These are phyloP conservation scores for Phytophthora cryptogea DNA, from an alignment of 352 stramenopile species.

Conservation along the genomic window DNA sequence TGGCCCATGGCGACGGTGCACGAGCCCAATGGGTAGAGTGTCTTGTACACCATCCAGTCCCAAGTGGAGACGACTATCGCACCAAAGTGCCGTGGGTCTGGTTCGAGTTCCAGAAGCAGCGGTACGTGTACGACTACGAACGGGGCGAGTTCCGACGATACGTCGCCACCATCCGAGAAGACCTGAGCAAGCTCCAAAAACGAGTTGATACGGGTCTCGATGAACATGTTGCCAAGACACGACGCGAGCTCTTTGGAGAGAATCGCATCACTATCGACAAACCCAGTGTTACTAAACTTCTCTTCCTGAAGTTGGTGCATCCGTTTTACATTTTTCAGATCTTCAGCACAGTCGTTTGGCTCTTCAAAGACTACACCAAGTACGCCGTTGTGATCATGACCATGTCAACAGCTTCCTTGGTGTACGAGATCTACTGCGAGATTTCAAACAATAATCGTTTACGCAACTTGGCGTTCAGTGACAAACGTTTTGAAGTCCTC, in stretches of 20 bases:
- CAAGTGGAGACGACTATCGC: conserved; percentile 13
- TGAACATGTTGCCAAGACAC: conserved; percentile 13
- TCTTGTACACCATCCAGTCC: conserved; percentile 32
- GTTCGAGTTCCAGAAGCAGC: conserved; percentile 77
- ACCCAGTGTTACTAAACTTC: conserved; percentile 35
- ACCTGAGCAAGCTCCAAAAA: conserved; percentile 27
- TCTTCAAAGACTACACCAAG: conserved; percentile 43
- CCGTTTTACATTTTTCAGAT: conserved; percentile 72
- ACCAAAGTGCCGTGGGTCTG: conserved; percentile 42
- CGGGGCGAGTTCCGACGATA: conserved; percentile 13
- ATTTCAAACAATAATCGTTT: conserved; percentile 50
- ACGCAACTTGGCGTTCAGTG: conserved; percentile 42
- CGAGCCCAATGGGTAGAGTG: conserved; percentile 50
- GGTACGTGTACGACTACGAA: conserved; percentile 63
- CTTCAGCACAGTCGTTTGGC: conserved; percentile 57
- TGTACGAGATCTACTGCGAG: conserved; percentile 57
- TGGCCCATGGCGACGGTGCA: conserved; percentile 44
- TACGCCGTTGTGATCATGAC: conserved; percentile 53
- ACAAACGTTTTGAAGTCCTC: conserved; percentile 40
- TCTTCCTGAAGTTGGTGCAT: conserved; percentile 62
- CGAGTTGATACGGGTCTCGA: conserved; percentile 36
- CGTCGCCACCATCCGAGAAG: background rate
- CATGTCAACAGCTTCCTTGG: conserved; percentile 44
- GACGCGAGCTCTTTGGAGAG: conserved; percentile 40
- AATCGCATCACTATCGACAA: conserved; percentile 54